Conservation (phyloP, 2,329 filamentous ascomycete genomes). For the Anthostomella pinea region DNA sequence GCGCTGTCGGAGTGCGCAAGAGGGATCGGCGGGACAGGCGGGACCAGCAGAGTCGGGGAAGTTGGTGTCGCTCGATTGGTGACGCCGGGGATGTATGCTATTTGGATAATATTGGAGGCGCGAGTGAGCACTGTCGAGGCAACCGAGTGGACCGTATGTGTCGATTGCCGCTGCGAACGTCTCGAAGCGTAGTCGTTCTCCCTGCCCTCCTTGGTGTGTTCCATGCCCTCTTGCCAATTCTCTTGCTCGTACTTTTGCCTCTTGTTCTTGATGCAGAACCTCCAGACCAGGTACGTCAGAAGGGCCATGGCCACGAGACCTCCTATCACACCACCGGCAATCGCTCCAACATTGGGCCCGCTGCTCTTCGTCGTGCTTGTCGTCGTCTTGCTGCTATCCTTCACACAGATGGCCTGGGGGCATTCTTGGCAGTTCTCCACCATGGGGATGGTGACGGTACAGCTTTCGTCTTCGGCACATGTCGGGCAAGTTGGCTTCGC, state of each 20-base stretch:
- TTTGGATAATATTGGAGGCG: slow-evolving; percentile 98
- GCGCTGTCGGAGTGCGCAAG: slow-evolving; percentile 58
- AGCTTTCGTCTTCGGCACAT: slow-evolving; percentile 42
- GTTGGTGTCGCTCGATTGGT: slow-evolving; percentile 85
- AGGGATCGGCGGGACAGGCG: slow-evolving; percentile 92
- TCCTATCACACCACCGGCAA: slow-evolving; percentile 87
- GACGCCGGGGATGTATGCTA: slow-evolving; percentile 96
- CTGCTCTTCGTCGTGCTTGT: slow-evolving; percentile 26
- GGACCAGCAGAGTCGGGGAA: slow-evolving; percentile 77
- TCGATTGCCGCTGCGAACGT: slow-evolving; percentile 68
- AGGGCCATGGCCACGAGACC: slow-evolving; percentile 74
- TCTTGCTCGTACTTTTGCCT: slow-evolving; percentile 61
- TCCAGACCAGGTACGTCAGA: slow-evolving; percentile 78
- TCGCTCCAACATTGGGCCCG: slow-evolving; percentile 72
- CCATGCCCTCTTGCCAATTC: slow-evolving; percentile 49
- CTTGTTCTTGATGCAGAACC: slow-evolving; percentile 80
- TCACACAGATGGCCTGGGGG: slow-evolving; percentile 45
- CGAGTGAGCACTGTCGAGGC: slow-evolving; percentile 93
- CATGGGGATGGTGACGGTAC: slow-evolving; percentile 44
- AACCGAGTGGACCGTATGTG: slow-evolving; percentile 84
- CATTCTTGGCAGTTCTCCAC: slow-evolving; percentile 46
- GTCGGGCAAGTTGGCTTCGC: slow-evolving; percentile 42
- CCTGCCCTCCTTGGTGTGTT: slow-evolving; percentile 46
- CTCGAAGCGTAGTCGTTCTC: slow-evolving; percentile 37
- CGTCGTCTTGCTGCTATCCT: slow-evolving; percentile 21